Evolutionary conservation across 805 yeast genomes (phyloP).

Genomic region (Metschnikowia lunata): DNA sequence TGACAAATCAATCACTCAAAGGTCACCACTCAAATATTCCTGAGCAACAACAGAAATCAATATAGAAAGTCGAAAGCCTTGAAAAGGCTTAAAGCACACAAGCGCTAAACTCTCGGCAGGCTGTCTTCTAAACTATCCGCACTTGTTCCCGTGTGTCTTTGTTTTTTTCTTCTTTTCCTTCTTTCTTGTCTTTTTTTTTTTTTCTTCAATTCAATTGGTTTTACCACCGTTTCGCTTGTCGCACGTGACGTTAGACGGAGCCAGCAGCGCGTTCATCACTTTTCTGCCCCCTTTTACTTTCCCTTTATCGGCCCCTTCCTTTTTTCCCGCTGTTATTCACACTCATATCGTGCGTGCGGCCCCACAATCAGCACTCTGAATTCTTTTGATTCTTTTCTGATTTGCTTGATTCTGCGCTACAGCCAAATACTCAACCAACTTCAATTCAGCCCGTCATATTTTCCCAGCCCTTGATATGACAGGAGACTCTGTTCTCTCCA

Average conservation of each 20-base stretch:
- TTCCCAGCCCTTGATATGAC: constrained; percentile 1
- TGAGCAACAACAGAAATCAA: too few relatives aligned
- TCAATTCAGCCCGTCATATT: too few relatives aligned
- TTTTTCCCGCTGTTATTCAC: not conserved
- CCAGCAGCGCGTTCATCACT: not conserved
- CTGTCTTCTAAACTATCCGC: too few relatives aligned
- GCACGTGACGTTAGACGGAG: not conserved
- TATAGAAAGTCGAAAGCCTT: too few relatives aligned
- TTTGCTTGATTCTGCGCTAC: too few relatives aligned
- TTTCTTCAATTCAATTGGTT: too few relatives aligned
- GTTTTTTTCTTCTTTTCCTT: not conserved
- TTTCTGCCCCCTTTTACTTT: not conserved
- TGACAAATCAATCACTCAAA: too few relatives aligned
- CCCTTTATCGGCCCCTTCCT: not conserved
- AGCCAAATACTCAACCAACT: too few relatives aligned
- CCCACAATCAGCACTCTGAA: not conserved
- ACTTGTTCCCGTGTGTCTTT: too few relatives aligned
- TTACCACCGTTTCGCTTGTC: not conserved
- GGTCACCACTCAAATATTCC: too few relatives aligned
- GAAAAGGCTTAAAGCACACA: too few relatives aligned
- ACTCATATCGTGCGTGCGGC: constrained; percentile 4
- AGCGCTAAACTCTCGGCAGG: too few relatives aligned
- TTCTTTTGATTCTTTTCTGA: not conserved
- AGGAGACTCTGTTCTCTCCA: constrained; percentile 4
- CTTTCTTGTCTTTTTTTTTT: not conserved